Evolutionary conservation across 306 rosid genomes (phyloP).

Genomic region (Vigna unguiculata): DNA sequence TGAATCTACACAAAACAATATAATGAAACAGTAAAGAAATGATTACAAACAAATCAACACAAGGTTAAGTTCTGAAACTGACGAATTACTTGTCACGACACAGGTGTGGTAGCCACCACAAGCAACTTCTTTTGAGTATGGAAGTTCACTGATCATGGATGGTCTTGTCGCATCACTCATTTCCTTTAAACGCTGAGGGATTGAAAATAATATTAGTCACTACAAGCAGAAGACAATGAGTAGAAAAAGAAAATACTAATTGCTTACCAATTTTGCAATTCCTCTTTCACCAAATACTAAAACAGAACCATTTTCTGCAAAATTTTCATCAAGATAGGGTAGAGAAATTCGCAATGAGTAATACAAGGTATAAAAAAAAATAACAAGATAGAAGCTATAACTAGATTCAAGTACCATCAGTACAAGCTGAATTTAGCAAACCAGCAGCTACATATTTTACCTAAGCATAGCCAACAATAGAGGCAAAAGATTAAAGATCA

Average conservation of each 20-base stretch:
- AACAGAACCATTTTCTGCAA: constrained; percentile 85
- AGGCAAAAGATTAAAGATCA: constrained; percentile 26
- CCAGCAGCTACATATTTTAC: constrained; percentile 84
- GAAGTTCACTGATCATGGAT: constrained; percentile 64
- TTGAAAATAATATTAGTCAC: constrained; percentile 35
- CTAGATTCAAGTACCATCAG: constrained; percentile 69
- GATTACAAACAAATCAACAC: constrained; percentile 25
- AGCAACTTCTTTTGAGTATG: constrained; percentile 77
- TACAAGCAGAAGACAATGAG: not conserved
- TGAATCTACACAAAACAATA: constrained; percentile 52
- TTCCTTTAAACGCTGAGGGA: constrained; percentile 59
- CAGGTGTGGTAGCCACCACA: constrained; percentile 98
- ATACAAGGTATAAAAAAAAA: constrained; percentile 12
- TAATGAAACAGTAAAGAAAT: constrained; percentile 38
- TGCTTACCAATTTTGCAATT: constrained; percentile 68
- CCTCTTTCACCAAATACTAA: constrained; percentile 81
- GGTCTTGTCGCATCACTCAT: constrained; percentile 59
- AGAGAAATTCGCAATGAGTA: constrained; percentile 19
- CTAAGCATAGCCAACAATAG: constrained; percentile 50
- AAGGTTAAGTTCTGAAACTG: constrained; percentile 39
- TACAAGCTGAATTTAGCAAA: constrained; percentile 83
- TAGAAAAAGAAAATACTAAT: not conserved
- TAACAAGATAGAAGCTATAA: not conserved
- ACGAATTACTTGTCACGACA: constrained; percentile 79
- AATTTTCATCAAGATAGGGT: constrained; percentile 41